Conservation (phyloP, 2,329 filamentous ascomycete genomes). For the Amauroascus verrucosus region DNA sequence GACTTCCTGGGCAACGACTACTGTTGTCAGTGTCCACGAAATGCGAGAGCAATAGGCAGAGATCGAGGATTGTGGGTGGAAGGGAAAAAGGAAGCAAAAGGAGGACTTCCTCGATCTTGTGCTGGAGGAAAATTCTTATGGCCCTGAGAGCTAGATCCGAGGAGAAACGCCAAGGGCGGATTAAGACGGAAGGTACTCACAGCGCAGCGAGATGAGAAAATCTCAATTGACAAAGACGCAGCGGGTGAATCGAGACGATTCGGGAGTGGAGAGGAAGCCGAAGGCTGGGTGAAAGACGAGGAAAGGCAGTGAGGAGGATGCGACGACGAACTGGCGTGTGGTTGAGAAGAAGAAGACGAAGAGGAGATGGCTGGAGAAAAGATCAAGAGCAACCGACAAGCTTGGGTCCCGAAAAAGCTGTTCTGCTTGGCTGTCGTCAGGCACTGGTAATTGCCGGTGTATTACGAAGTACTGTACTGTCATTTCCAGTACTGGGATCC, state of each 20-base stretch:
- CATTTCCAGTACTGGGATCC: neutral
- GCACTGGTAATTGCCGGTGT: neutral
- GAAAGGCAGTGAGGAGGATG: neutral
- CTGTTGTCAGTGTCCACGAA: neutral
- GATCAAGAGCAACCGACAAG: neutral
- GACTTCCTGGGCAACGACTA: slow-evolving; percentile 3
- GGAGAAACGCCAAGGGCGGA: slow-evolving; percentile 1
- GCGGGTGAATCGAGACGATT: neutral
- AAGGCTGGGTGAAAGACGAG: slow-evolving; percentile 6
- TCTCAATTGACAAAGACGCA: slow-evolving; percentile 1
- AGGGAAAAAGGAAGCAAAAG: too few relatives aligned
- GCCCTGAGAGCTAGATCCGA: neutral
- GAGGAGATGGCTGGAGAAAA: neutral
- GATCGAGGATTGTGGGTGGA: too few relatives aligned
- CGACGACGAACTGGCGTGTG: slow-evolving; percentile 4
- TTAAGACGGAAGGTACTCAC: neutral
- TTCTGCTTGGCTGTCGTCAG: slow-evolving; percentile 9
- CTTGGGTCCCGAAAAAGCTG: slow-evolving; percentile 4
- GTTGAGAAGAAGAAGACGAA: slow-evolving; percentile 6
- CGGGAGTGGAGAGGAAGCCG: slow-evolving; percentile 8
- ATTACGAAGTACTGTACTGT: neutral
- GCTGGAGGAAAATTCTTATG: neutral
- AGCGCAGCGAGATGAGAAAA: neutral
- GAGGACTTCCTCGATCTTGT: too few relatives aligned
- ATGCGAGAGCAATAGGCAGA: neutral